phyloP scores from a whole-genome alignment of 2,329 filamentous ascomycete genomes.

The Coniochaeta ligniaria region DNA sequence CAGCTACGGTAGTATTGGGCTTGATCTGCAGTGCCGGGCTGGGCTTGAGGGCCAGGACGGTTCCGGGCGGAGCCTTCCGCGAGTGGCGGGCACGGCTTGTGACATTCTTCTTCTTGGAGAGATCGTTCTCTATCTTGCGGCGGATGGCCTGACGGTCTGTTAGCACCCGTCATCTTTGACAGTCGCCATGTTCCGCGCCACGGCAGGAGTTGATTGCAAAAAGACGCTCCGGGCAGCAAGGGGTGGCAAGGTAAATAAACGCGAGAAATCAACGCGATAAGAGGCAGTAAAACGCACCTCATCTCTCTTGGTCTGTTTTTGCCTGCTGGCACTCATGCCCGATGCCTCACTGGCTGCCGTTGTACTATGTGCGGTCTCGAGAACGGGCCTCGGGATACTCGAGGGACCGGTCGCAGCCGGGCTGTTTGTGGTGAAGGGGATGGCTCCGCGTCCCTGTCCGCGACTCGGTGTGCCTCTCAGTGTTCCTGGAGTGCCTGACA shows the following conservation, averaged over 20 bases:
- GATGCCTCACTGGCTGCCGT: slow-evolving; percentile 45
- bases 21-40: slow-evolving; percentile 97
- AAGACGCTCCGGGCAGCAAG: neutral
- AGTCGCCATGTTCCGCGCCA: no score
- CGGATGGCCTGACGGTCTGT: slow-evolving; percentile 65
- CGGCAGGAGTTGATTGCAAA: neutral
- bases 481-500: slow-evolving; percentile 48
- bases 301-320: slow-evolving; percentile 96
- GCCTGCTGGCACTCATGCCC: slow-evolving; percentile 85
- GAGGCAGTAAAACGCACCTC: slow-evolving; percentile 60
- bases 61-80: slow-evolving; percentile 91
- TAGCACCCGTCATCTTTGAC: neutral
- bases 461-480: slow-evolving; percentile 64
- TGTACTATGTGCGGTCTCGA: slow-evolving; percentile 42
- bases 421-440: slow-evolving; percentile 52
- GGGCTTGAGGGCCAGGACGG: slow-evolving; percentile 89
- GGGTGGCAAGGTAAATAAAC: slow-evolving; percentile 6
- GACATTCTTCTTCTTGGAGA: slow-evolving; percentile 92
- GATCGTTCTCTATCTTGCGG: slow-evolving; percentile 91
- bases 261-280: slow-evolving; percentile 1
- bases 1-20: slow-evolving; percentile 84
- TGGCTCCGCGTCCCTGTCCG: slow-evolving; percentile 47
- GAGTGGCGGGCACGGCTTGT: slow-evolving; percentile 72
- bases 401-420: slow-evolving; percentile 41
- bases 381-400: slow-evolving; percentile 65